Evolutionary conservation across 768 basidiomycete genomes (phyloP).

Genomic region (Sporobolomyces roseus): DNA sequence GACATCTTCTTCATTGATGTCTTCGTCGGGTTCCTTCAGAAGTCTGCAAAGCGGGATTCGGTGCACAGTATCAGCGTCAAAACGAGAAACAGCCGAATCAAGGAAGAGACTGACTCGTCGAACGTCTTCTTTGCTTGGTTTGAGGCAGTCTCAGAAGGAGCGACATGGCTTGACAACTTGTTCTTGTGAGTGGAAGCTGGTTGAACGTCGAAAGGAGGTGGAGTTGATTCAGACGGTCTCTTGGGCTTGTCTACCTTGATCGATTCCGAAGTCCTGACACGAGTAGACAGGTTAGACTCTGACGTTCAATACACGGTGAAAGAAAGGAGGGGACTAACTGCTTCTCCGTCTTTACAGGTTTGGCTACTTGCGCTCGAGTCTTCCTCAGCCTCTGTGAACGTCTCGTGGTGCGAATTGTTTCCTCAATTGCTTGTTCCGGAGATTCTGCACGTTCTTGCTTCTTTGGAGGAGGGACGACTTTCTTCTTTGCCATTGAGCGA

Average conservation of each 20-base stretch:
- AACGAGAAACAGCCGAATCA: neutral
- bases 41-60: neutral
- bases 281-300: too few relatives aligned
- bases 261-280: too few relatives aligned
- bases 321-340: too few relatives aligned
- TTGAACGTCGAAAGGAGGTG: neutral
- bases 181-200: neutral
- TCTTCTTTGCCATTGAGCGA: neutral
- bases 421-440: too few relatives aligned
- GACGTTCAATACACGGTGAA: too few relatives aligned
- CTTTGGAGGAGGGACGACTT: neutral
- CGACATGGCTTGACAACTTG: neutral
- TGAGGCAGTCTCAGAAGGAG: neutral
- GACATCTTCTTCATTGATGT: neutral
- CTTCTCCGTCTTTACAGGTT: too few relatives aligned
- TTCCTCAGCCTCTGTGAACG: too few relatives aligned
- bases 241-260: neutral
- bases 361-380: too few relatives aligned
- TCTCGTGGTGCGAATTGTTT: too few relatives aligned
- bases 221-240: neutral
- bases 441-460: neutral
- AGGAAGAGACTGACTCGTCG: neutral
- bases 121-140: neutral
- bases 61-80: neutral
- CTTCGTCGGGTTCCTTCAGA: neutral